Evolutionary conservation across 441 rosid genomes (phyloP), one percentile per base, ranked within the genome.

Genomic region (Populus tomentosa): DNA sequence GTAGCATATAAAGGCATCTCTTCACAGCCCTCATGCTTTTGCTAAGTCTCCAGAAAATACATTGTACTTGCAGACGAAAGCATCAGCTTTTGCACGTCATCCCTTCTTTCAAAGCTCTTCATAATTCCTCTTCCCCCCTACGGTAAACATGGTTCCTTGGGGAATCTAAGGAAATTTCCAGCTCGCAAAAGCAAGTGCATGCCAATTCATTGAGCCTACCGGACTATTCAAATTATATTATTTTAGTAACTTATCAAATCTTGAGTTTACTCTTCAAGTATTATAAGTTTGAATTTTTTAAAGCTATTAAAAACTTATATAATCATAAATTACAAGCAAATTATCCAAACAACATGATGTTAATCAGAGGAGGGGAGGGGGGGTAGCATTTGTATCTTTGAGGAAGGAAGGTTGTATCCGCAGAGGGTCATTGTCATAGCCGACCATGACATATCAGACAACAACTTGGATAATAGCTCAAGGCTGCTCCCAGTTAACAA

Each of bases 131-230:
- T 75, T 70, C 3, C 18, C 53, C 53, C 53, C 53, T 14, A 1
- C 53, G 6, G 53, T 46, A 42, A 42, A 11, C 53, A 42, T 10
- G 53, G 53, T 42, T 42, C 53, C 53, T 14, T 13, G 18, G 69
- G 67, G 76, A 76, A 72, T 81, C 73, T 62, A 16, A 65, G 69
- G 62, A 73, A 68, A 13, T 69, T 62, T 59, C 64, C 16, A 35
- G 74, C 74, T 79, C 62, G 10, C 75, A 71, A 71, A 79, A 81
- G 77, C 70, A 38, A 70, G 63, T 16, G 2, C 2, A 11, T 5
- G 0, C 63, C 26, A n/a, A 71, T 75, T 69, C 78, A 6, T 68
- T 74, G 80, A 71, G 3, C 7, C 35, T 5, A 6, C 36, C 7
- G 36, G 36, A 33, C 36, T 33, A 6, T 32, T 32, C 33, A 32